A percentile compares a stretch with the other conserved stretches of the same genome.
Conservation (phyloP, 345 rosid species). For the Lenwebbia sp. region DNA sequence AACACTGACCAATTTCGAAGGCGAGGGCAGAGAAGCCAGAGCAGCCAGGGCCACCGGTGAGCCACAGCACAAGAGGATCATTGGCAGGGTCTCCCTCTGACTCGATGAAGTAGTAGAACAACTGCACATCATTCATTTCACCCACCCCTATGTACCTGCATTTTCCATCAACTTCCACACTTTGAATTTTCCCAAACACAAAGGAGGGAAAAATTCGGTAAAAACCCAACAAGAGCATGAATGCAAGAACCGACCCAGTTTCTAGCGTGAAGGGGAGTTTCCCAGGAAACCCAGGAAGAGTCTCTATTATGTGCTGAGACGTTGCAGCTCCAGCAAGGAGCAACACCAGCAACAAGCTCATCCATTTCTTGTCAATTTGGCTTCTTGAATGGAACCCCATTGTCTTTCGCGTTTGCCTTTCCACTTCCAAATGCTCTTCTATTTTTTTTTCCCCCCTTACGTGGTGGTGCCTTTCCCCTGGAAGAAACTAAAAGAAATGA, state of each 20-base stretch:
- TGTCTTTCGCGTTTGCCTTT: not conserved
- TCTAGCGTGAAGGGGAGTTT: conserved; percentile 11
- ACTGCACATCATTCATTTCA: conserved; percentile 18
- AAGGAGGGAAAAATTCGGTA: not conserved
- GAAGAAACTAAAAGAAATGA: not conserved
- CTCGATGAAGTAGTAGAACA: conserved; percentile 29
- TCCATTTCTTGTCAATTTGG: not conserved
- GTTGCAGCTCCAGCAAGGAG: not conserved
- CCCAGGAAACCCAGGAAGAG: conserved; percentile 10
- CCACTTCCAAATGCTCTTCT: not conserved
- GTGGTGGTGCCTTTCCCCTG: not conserved
- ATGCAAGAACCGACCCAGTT: conserved; percentile 14
- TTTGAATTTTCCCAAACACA: not conserved
- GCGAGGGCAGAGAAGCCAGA: conserved; percentile 31
- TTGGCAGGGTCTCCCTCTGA: conserved; percentile 21
- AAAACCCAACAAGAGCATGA: not conserved
- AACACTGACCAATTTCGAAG: conserved; percentile 26
- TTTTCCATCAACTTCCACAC: not conserved
- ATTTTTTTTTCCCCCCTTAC: not conserved
- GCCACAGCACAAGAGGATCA: conserved; percentile 32
- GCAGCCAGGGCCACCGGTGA: conserved; percentile 33
- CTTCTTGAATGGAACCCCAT: not conserved
- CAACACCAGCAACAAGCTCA: not conserved
- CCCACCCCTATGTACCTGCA: conserved; percentile 23
- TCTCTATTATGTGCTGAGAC: not conserved